phyloP scores from a whole-genome alignment of 169 alveolate genomes.

The Plasmodium falciparum region DNA sequence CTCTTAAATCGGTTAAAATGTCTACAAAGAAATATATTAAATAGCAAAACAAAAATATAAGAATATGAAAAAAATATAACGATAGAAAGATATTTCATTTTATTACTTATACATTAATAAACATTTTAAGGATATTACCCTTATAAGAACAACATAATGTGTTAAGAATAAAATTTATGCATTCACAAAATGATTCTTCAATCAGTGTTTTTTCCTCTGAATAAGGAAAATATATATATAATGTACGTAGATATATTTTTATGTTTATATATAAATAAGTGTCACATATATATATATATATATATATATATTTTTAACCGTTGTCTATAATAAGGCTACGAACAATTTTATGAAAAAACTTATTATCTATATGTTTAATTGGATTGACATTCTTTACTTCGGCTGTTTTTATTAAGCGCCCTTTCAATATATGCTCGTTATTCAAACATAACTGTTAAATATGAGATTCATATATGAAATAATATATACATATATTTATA shows the following conservation, averaged over 20 bases:
- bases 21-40: constrained; percentile 29
- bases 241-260: background rate
- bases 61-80: background rate
- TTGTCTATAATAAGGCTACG: constrained; percentile 10
- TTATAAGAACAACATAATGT: constrained; percentile 10
- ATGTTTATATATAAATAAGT: background rate
- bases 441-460: constrained; percentile 35
- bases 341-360: constrained; percentile 19
- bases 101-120: background rate
- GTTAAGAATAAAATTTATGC: constrained; percentile 30
- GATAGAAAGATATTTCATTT: background rate
- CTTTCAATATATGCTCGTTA: constrained; percentile 29
- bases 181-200: constrained; percentile 26
- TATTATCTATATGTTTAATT: constrained; percentile 14
- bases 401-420: constrained; percentile 16
- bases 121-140: constrained; percentile 17
- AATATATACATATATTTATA: background rate
- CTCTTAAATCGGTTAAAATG: constrained; percentile 19
- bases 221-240: background rate
- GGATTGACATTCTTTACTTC: background rate
- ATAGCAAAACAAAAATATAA: background rate
- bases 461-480: background rate
- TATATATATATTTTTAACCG: constrained; percentile 4
- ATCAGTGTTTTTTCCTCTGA: constrained; percentile 10
- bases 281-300: background rate